phyloP scores from a whole-genome alignment of 345 rosid genomes.

The Excoecaria agallocha region DNA sequence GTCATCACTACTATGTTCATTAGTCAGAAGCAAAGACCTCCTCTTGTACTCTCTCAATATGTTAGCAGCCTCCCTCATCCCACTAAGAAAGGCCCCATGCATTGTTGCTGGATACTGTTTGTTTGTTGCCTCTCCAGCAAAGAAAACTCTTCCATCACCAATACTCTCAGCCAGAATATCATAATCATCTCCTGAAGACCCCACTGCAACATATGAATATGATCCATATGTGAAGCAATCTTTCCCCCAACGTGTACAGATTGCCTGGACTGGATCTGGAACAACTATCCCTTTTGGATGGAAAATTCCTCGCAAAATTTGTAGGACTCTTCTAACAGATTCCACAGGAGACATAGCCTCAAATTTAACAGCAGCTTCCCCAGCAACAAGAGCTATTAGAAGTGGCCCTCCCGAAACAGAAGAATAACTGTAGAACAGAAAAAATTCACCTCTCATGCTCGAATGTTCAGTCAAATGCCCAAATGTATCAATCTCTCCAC shows the following conservation, averaged over 20 bases:
- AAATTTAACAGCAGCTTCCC: slow-evolving; percentile 80
- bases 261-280: slow-evolving; percentile 91
- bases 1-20: slow-evolving; percentile 33
- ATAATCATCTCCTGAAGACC: slow-evolving; percentile 96
- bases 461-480: slow-evolving; percentile 86
- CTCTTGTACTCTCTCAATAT: slow-evolving; percentile 70
- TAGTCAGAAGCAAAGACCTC: slow-evolving; percentile 37
- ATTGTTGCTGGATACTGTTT: slow-evolving; percentile 95
- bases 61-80: slow-evolving; percentile 97
- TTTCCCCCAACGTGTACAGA: slow-evolving; percentile 93
- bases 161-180: slow-evolving; percentile 88
- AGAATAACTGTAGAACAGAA: slow-evolving; percentile 85
- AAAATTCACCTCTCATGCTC: slow-evolving; percentile 80
- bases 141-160: slow-evolving; percentile 92
- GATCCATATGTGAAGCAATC: slow-evolving; percentile 81
- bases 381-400: slow-evolving; percentile 90
- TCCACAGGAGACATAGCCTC: slow-evolving; percentile 82
- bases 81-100: slow-evolving; percentile 97
- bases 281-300: slow-evolving; percentile 90
- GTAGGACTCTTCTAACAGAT: slow-evolving; percentile 68
- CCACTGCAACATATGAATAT: slow-evolving; percentile 84
- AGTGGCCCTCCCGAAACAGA: slow-evolving; percentile 93
- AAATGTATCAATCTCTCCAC: slow-evolving; percentile 85
- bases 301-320: slow-evolving; percentile 73
- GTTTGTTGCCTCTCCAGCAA: slow-evolving; percentile 97